Evolutionary conservation across 2,329 filamentous ascomycete species (phyloP).

Genomic region (Trichoderma brevicompactum): DNA sequence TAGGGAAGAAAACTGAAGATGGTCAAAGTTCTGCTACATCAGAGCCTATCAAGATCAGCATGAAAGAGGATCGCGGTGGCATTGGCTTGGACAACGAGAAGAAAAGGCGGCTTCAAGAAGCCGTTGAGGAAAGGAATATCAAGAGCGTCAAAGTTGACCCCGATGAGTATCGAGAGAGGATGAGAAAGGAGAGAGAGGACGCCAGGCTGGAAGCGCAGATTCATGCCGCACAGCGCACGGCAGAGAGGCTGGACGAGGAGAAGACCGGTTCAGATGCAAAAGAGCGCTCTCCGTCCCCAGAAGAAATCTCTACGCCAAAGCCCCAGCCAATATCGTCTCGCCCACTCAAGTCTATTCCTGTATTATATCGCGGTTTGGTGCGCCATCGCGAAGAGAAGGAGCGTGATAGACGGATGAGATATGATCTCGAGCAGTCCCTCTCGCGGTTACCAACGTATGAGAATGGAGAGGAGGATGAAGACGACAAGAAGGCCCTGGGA

Average conservation of each 20-base stretch:
- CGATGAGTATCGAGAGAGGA: constrained; percentile 72
- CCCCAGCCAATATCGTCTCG: constrained; percentile 48
- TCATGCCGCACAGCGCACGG: constrained; percentile 78
- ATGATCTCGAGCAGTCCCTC: constrained; percentile 69
- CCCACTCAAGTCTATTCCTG: constrained; percentile 69
- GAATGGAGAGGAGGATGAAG: constrained; percentile 69
- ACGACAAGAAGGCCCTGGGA: constrained; percentile 72
- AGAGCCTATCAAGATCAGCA: constrained; percentile 75
- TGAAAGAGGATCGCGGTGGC: constrained; percentile 81
- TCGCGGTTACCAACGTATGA: constrained; percentile 69
- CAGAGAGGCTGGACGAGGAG: constrained; percentile 74
- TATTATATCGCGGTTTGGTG: constrained; percentile 79
- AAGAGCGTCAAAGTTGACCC: constrained; percentile 69
- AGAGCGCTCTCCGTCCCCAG: constrained; percentile 24
- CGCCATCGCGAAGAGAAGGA: constrained; percentile 72
- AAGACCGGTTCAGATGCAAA: constrained; percentile 31
- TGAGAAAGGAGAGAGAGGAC: constrained; percentile 71
- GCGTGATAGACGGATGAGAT: constrained; percentile 65
- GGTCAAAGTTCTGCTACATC: constrained; percentile 44
- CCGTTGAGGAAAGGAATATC: constrained; percentile 55
- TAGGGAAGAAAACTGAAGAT: constrained; percentile 65
- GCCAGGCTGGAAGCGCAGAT: constrained; percentile 71
- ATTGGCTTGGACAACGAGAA: constrained; percentile 83
- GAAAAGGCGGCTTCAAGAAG: constrained; percentile 75
- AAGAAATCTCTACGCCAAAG: constrained; percentile 37